Conservation (phyloP, 176 grass and related monocot species). For the Ampelocalamus luodianensis region DNA sequence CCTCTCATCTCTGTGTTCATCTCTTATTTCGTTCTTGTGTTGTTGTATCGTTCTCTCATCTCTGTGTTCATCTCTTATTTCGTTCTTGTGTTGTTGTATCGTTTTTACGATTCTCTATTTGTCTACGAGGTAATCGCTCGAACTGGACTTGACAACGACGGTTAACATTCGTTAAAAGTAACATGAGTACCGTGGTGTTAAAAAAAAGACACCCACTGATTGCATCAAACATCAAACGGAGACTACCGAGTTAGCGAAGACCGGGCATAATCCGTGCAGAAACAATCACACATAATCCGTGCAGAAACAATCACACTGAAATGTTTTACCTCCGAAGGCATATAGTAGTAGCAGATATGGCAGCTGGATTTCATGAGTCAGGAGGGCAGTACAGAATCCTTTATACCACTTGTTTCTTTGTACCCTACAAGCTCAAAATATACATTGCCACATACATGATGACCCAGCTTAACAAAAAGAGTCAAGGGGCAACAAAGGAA, state of each 20-base stretch:
- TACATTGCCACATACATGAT: conserved; percentile 62
- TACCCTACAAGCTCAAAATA: conserved; percentile 64
- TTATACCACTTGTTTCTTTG: conserved; percentile 44
- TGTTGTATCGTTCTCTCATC: no score
- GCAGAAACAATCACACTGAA: neutral
- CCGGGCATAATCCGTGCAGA: neutral
- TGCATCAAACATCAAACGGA: neutral
- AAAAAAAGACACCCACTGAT: no score
- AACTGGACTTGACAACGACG: no score
- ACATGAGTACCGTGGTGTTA: neutral
- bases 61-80: no score
- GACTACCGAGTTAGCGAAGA: neutral
- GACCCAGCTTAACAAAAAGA: conserved; percentile 68
- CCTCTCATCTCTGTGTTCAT: no score
- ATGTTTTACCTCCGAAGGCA: neutral
- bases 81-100: no score
- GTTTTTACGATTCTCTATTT: no score
- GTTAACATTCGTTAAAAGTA: neutral
- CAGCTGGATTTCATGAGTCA: conserved; percentile 39
- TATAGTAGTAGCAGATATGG: neutral
- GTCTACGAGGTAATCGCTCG: no score
- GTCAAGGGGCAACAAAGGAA: conserved; percentile 40
- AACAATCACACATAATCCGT: neutral
- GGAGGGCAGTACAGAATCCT: conserved; percentile 43
- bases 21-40: no score